These are phyloP conservation scores for Medicago lupulina DNA, from an alignment of 306 rosid species.

Conservation along the genomic window DNA sequence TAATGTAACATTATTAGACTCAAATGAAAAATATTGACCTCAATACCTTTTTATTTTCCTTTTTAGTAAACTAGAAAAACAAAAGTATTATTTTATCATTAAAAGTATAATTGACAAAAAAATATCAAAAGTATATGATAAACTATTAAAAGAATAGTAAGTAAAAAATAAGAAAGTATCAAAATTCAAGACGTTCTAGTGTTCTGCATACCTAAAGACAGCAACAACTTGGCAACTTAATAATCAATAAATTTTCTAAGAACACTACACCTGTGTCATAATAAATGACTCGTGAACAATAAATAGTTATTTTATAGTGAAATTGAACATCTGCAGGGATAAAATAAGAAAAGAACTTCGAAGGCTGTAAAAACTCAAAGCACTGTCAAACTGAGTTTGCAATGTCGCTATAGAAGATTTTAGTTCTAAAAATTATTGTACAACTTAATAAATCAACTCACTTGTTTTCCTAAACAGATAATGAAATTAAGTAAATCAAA, in stretches of 20 bases:
- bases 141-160: not conserved
- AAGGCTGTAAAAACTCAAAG: not conserved
- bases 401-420: not conserved
- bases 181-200: not conserved
- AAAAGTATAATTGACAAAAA: not conserved
- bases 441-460: not conserved
- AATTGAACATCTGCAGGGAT: not conserved
- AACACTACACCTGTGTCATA: not conserved
- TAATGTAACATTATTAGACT: too few species aligned
- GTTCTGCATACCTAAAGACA: not conserved
- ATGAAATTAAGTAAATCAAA: constrained; percentile 23
- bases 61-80: too few species aligned
- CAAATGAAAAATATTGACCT: too few species aligned
- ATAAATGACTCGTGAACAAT: not conserved
- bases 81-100: not conserved
- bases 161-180: not conserved
- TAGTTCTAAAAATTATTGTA: not conserved
- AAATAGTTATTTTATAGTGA: not conserved
- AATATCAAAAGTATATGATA: not conserved
- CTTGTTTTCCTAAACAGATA: not conserved
- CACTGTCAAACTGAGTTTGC: constrained; percentile 7
- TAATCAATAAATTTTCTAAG: not conserved
- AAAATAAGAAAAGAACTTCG: not conserved
- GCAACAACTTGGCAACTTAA: not conserved
- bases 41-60: too few species aligned